phyloP scores from a whole-genome alignment of 2,329 filamentous ascomycete species.

The Nemania sp. region DNA sequence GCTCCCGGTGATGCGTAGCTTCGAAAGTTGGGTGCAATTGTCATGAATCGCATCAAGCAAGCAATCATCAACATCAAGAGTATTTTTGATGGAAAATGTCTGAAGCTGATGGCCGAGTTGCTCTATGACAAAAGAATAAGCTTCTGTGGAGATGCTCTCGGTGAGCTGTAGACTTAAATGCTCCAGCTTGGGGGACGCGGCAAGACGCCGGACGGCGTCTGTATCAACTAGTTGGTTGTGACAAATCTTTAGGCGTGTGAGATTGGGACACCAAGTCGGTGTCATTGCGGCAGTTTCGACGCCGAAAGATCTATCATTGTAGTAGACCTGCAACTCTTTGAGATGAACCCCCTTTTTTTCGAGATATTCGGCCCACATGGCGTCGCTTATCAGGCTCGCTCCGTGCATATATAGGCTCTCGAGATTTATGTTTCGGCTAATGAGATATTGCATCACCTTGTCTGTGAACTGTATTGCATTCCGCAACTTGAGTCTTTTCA shows the following conservation, averaged over 20 bases:
- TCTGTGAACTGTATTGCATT: conserved; percentile 95
- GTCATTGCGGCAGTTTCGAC: conserved; percentile 70
- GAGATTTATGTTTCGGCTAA: conserved; percentile 70
- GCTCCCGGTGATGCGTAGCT: conserved; percentile 82
- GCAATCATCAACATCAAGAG: conserved; percentile 66
- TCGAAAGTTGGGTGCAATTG: conserved; percentile 68
- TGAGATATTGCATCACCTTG: conserved; percentile 76
- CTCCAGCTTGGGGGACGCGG: conserved; percentile 63
- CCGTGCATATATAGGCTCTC: conserved; percentile 78
- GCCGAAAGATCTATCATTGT: conserved; percentile 79
- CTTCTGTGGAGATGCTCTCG: conserved; percentile 56
- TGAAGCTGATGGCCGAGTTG: conserved; percentile 67
- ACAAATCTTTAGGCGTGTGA: conserved; percentile 77
- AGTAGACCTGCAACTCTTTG: conserved; percentile 74
- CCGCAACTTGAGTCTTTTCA: conserved; percentile 73
- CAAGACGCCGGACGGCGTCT: conserved; percentile 66
- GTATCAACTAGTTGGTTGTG: conserved; percentile 76
- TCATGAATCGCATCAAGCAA: conserved; percentile 72
- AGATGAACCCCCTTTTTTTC: conserved; percentile 65
- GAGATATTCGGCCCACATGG: conserved; percentile 74
- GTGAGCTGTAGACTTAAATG: conserved; percentile 75
- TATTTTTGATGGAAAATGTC: conserved; percentile 76
- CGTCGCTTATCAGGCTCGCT: conserved; percentile 78
- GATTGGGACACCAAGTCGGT: conserved; percentile 63
- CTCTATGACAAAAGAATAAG: conserved; percentile 63